Evolutionary conservation across 176 grass and related monocot species (phyloP), one percentile per base, ranked within the genome.

Genomic region (Typha latifolia): DNA sequence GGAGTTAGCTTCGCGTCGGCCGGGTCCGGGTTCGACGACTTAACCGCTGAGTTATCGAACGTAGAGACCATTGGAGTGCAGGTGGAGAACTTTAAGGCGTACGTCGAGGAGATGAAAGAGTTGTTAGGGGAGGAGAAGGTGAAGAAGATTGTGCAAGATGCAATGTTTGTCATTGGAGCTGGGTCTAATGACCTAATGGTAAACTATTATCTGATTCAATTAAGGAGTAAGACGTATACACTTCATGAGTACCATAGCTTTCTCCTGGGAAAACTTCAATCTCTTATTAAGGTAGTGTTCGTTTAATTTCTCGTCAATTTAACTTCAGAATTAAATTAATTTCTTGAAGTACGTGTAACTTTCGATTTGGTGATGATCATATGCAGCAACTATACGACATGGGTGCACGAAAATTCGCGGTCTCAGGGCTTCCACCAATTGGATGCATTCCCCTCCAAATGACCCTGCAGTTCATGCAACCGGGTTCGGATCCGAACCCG

Each of bases 151-250:
- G 66, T 76, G 31, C 70, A 22, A 24, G 73, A 63, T 64, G 66
- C 85, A 1, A 22, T 85, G 5, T 83, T 85, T 62, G 62, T 94
- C 2, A 19, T 85, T 61, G 79, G 85, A 3, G 34, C 74, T 3
- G 90, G 90, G 32, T 80, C 27, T 29, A 29, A 94, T 66, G 85
- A 94, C 73, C 72, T 85, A 21, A 78, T 73, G n/a, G 32, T 86
- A 74, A 86, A 63, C 26, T 94, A 81, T 68, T 80, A 69, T 62
- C 0, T 69, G 8, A 12, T 88, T 50, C 78, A 47, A 0, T 5
- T 66, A 48, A 78, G 73, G 22, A 48, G 49, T 12, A 2, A 2
- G 3, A 56, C 1, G 51, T 89, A 50, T 65, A 71, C 50, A 29
- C 13, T 89, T 61, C 73, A 68, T 12, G 21, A 43, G 22, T 89